Percentiles rank a stretch among this genome's conserved stretches.
These are phyloP conservation scores for Triadica sebifera DNA, from an alignment of 345 rosid genomes.

Conservation along the genomic window DNA sequence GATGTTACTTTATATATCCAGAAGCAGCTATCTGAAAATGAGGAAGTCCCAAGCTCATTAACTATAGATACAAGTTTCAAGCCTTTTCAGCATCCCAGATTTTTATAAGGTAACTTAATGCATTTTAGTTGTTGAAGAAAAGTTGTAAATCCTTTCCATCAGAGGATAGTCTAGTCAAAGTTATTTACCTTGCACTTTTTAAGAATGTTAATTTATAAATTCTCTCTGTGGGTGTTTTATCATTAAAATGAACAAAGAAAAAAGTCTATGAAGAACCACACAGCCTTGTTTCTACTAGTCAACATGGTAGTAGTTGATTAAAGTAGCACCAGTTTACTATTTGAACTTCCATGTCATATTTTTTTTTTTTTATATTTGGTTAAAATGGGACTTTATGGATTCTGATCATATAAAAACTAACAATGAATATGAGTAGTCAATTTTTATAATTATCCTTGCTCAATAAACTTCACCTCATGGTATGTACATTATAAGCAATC, in stretches of 20 bases:
- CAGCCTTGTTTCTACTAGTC: not conserved
- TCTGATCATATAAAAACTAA: not conserved
- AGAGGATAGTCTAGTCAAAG: not conserved
- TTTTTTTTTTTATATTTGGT: not conserved
- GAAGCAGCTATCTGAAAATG: not conserved
- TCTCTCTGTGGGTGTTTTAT: not conserved
- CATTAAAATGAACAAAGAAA: not conserved
- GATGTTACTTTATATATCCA: not conserved
- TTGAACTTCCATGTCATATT: not conserved
- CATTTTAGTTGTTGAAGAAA: constrained; percentile 1
- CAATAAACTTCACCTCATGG: not conserved
- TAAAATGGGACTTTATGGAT: not conserved
- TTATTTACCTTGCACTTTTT: not conserved
- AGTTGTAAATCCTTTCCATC: not conserved
- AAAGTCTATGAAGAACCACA: not conserved
- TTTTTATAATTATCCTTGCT: not conserved
- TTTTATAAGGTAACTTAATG: constrained; percentile 1
- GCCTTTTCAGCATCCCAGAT: not conserved
- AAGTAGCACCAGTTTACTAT: not conserved
- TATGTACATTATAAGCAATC: not conserved
- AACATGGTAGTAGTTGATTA: not conserved
- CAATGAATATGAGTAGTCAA: not conserved
- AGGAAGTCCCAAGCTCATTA: constrained; percentile 2
- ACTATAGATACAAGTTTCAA: not conserved
- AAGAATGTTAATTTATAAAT: not conserved